phyloP scores from a whole-genome alignment of 345 rosid genomes.

The Syzygium jambos region DNA sequence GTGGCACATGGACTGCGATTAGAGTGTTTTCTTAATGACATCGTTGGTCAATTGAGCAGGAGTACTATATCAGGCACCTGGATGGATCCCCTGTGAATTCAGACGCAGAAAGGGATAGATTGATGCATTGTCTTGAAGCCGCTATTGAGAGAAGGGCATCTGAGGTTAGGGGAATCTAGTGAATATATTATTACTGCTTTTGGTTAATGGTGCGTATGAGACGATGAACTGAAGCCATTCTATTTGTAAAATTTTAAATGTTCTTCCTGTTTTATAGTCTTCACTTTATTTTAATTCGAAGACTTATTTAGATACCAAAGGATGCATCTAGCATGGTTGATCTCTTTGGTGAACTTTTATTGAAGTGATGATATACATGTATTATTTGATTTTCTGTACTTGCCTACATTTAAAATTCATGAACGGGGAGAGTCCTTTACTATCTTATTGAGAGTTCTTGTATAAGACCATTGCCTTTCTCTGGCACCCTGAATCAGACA shows the following conservation, averaged over 20 bases:
- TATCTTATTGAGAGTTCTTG: not conserved
- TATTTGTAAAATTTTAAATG: not conserved
- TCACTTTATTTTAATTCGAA: not conserved
- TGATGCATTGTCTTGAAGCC: conserved; percentile 88
- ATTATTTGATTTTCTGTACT: not conserved
- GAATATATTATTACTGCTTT: not conserved
- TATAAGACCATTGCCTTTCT: not conserved
- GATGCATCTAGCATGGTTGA: not conserved
- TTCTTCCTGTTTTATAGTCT: not conserved
- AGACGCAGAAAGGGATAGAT: conserved; percentile 72
- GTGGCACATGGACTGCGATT: not conserved
- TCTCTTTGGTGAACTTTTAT: not conserved
- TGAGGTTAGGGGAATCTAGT: conserved; percentile 34
- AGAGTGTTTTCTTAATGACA: not conserved
- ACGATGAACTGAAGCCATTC: not conserved
- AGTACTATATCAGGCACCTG: conserved; percentile 73
- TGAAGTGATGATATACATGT: not conserved
- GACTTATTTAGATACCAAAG: not conserved
- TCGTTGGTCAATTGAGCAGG: conserved; percentile 27
- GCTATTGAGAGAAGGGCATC: conserved; percentile 92
- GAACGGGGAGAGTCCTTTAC: not conserved
- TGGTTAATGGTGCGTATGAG: not conserved
- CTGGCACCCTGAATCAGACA: not conserved
- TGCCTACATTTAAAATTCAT: not conserved
- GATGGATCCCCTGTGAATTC: conserved; percentile 91